Conservation (phyloP, 2,329 filamentous ascomycete species). For the Venturia carpophila region DNA sequence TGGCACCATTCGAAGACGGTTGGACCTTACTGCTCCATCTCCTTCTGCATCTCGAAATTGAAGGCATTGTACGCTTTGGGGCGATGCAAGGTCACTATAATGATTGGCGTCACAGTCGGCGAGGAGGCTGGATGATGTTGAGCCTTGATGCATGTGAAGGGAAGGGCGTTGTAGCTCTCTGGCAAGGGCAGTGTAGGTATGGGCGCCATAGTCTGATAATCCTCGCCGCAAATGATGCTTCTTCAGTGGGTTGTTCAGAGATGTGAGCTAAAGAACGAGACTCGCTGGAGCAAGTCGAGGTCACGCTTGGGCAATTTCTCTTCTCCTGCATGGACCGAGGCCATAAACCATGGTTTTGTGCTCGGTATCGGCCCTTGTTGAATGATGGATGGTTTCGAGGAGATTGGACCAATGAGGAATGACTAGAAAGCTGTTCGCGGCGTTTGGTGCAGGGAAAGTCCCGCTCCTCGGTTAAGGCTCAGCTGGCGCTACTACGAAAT, state of each 20-base stretch:
- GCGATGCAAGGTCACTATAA: slow-evolving; percentile 57
- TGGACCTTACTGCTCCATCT: slow-evolving; percentile 33
- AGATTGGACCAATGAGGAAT: background rate
- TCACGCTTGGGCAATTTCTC: background rate
- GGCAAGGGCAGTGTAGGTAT: slow-evolving; percentile 21
- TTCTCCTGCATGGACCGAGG: background rate
- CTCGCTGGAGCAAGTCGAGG: background rate
- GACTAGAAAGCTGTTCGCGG: background rate
- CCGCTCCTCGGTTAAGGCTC: background rate
- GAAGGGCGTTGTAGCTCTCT: slow-evolving; percentile 36
- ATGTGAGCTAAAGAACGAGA: too few relatives aligned
- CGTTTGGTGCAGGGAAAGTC: background rate
- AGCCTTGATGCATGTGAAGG: slow-evolving; percentile 40
- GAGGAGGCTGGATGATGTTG: slow-evolving; percentile 37
- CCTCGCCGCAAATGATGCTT: background rate
- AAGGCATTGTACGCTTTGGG: slow-evolving; percentile 62
- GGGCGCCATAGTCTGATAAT: slow-evolving; percentile 8
- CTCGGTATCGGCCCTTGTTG: too few relatives aligned
- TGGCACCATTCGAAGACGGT: slow-evolving; percentile 12
- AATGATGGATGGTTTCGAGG: background rate
- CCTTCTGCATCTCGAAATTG: slow-evolving; percentile 54
- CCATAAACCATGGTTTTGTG: background rate
- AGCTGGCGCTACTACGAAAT: background rate
- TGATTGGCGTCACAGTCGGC: slow-evolving; percentile 32
- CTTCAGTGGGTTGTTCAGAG: too few relatives aligned